phyloP scores from a whole-genome alignment of 345 rosid genomes.

The Anastatica hierochuntica region DNA sequence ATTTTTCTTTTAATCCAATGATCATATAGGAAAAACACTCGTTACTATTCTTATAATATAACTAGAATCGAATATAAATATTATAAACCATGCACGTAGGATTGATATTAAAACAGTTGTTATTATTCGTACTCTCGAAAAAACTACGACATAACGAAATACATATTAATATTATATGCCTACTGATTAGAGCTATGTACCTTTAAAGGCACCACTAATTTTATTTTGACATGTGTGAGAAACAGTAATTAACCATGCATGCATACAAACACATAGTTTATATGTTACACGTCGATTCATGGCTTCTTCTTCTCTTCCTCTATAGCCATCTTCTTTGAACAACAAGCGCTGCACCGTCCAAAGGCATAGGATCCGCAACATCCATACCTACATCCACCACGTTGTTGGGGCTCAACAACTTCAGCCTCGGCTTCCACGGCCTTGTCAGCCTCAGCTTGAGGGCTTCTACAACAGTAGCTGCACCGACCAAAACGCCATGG shows the following conservation, averaged over 20 bases:
- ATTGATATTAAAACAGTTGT: too few species aligned
- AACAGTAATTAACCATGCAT: background rate
- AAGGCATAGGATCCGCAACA: constrained; percentile 6
- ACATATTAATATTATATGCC: too few species aligned
- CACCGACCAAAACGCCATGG: constrained; percentile 8
- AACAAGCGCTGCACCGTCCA: constrained; percentile 12
- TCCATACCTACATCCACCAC: constrained; percentile 9
- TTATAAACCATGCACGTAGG: too few species aligned
- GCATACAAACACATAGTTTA: constrained; percentile 23
- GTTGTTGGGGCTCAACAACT: constrained; percentile 21
- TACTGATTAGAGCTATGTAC: too few species aligned
- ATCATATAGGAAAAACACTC: too few species aligned
- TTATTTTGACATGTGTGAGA: too few species aligned
- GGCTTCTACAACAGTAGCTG: background rate
- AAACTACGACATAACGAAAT: too few species aligned
- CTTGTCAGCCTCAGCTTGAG: constrained; percentile 1
- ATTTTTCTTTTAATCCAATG: too few species aligned
- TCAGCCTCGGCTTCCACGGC: constrained; percentile 6
- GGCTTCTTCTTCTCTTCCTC: constrained; percentile 8
- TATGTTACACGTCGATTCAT: constrained; percentile 10
- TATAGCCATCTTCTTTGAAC: constrained; percentile 8
- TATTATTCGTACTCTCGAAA: too few species aligned
- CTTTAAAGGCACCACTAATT: too few species aligned
- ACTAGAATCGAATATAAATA: too few species aligned
- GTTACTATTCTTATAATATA: too few species aligned